Base-by-base conservation (phyloP, 1,284 basidiomycete species). In the Athelia sp. region DNA sequence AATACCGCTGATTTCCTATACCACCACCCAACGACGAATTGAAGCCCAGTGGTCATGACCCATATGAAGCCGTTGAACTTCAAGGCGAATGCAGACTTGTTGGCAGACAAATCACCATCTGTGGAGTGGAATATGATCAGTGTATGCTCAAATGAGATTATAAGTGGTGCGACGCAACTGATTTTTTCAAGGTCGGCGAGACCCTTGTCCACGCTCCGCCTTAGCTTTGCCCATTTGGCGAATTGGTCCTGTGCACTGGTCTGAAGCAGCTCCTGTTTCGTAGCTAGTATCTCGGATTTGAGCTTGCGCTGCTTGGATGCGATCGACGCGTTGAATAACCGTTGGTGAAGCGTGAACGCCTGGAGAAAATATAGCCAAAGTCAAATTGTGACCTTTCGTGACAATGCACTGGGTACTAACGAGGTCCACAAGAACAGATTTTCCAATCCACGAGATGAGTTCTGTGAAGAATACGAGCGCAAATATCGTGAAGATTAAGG, bases 161-260 rank as follows among this genome's bases (percentile, higher is more conserved):
- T n/a, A 14, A 59, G 50, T 45, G 23, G 17, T 14, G 24, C 15
- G 18, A 48, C 90, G 69, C 67, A 46, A 93, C 91, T 98, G 56
- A 90, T 76, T 66, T 86, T 88, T 71, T 99, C 96, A n/a, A 99
- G 75, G 46, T 98, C 93, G 24, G 82, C 81, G n/a, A 97, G 67
- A 4, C 88, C 89, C 69, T 97, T 98, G 71, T 99, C 97, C 29
- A 98, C 84, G 57, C 81, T 90, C 55, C 97, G 72, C 60, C 90
- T 75, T 59, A 99, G 71, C 72, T 94, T 96, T 42, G 96, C 96
- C 97, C 97, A 99, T 71, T 94, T 98, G 15, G 95, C 91, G 66
- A 99, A 99, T 64, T 99, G 90, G 64, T 98, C 96, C 65, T 99
- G 96, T 13, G 93, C 90, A 59, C 90, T 93, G 24, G 95, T 99